Evolutionary conservation across 495 filamentous ascomycete genomes (phyloP).

Genomic region (Tuber umbilicatum): DNA sequence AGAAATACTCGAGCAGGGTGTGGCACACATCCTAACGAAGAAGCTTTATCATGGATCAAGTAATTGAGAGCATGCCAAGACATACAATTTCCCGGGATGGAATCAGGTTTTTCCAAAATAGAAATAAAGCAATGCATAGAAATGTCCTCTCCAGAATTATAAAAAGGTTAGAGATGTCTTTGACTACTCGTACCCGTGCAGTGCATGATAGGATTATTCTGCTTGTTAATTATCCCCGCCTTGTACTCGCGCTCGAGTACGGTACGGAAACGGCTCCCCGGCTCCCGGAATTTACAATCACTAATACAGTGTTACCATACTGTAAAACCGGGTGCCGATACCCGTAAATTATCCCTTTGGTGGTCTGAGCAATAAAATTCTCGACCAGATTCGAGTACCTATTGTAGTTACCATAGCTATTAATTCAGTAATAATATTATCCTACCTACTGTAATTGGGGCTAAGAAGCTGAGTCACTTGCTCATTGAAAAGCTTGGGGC

Average conservation of each 20-base stretch:
- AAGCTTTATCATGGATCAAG: background rate
- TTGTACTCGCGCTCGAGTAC: too few species aligned
- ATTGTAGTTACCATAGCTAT: too few species aligned
- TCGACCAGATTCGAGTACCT: too few species aligned
- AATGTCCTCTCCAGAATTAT: background rate
- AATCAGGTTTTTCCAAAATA: background rate
- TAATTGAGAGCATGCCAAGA: background rate
- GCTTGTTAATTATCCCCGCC: too few species aligned
- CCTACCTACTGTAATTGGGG: too few species aligned
- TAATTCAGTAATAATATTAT: too few species aligned
- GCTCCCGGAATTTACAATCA: too few species aligned
- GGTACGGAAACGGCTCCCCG: too few species aligned
- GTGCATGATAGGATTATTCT: too few species aligned
- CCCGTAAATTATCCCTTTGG: background rate
- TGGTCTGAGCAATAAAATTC: background rate
- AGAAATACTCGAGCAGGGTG: background rate
- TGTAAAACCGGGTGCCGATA: background rate
- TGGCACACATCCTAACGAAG: background rate
- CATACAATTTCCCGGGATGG: background rate
- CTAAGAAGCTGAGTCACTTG: too few species aligned
- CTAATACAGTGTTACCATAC: too few species aligned
- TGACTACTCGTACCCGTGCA: too few species aligned
- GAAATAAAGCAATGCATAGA: background rate
- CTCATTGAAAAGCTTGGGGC: background rate
- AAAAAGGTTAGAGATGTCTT: background rate